phyloP scores from a whole-genome alignment of 495 filamentous ascomycete genomes.

The Penicillium simplicissimum region DNA sequence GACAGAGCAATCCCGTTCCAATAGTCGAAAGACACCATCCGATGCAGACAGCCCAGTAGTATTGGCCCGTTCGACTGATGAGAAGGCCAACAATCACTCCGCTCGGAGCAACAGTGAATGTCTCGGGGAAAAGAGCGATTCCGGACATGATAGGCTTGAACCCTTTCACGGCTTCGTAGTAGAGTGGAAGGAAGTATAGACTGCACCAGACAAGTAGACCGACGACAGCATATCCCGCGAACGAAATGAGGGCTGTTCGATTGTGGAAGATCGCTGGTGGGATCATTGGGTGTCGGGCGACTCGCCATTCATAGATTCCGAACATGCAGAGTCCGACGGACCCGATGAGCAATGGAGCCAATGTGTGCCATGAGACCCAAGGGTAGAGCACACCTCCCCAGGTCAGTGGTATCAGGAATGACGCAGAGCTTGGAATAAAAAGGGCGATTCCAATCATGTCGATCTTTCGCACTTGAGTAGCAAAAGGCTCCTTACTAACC shows the following conservation, averaged over 20 bases:
- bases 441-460: constrained; percentile 59
- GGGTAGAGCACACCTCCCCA: constrained; percentile 49
- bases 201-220: constrained; percentile 47
- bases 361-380: constrained; percentile 48
- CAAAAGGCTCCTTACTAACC: constrained; percentile 28
- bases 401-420: constrained; percentile 46
- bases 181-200: constrained; percentile 48
- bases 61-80: constrained; percentile 42
- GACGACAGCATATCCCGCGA: constrained; percentile 36
- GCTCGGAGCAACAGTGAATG: constrained; percentile 47
- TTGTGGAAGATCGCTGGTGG: constrained; percentile 45
- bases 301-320: constrained; percentile 43
- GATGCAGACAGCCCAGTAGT: constrained; percentile 42
- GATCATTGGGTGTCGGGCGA: constrained; percentile 46
- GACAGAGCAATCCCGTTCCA: constrained; percentile 37
- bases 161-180: constrained; percentile 51
- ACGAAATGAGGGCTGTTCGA: constrained; percentile 41
- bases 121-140: constrained; percentile 45
- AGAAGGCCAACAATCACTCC: constrained; percentile 47
- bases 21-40: constrained; percentile 48
- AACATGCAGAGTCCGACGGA: constrained; percentile 41
- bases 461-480: constrained; percentile 43
- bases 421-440: constrained; percentile 47
- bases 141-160: constrained; percentile 43
- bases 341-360: constrained; percentile 59